Evolutionary conservation across 202 grass and related monocot genomes (phyloP).

Genomic region (Carex arenaria): DNA sequence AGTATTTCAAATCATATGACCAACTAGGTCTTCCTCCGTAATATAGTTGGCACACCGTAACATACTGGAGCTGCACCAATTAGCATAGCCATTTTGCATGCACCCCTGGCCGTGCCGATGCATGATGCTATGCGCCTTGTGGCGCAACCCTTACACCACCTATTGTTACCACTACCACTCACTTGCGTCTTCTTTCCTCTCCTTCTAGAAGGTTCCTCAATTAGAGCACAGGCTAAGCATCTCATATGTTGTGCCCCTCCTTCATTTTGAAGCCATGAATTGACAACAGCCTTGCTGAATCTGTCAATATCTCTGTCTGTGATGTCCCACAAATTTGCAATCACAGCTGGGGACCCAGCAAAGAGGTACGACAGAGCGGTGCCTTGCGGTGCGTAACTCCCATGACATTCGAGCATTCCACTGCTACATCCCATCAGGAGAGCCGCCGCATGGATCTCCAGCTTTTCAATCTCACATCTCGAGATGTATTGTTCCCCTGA

Average conservation of each 20-base stretch:
- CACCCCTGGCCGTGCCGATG: slow-evolving; percentile 62
- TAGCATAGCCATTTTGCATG: slow-evolving; percentile 55
- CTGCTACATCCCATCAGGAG: slow-evolving; percentile 98
- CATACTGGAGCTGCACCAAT: slow-evolving; percentile 88
- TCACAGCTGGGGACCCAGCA: slow-evolving; percentile 58
- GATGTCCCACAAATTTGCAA: slow-evolving; percentile 88
- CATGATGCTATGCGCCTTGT: slow-evolving; percentile 54
- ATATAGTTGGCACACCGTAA: slow-evolving; percentile 73
- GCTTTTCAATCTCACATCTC: slow-evolving; percentile 57
- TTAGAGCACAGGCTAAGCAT: slow-evolving; percentile 27
- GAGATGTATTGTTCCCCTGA: slow-evolving; percentile 78
- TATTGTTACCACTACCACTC: slow-evolving; percentile 14
- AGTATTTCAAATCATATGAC: no score
- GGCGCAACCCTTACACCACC: slow-evolving; percentile 21
- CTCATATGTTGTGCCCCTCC: slow-evolving; percentile 36
- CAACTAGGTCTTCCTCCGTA: slow-evolving; percentile 27
- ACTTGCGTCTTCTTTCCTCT: slow-evolving; percentile 14
- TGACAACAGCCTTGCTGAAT: slow-evolving; percentile 62
- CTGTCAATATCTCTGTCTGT: slow-evolving; percentile 73
- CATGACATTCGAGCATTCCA: slow-evolving; percentile 50
- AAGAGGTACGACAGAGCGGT: slow-evolving; percentile 70
- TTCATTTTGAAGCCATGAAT: slow-evolving; percentile 67
- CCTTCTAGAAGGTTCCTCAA: slow-evolving; percentile 34
- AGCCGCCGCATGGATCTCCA: slow-evolving; percentile 62
- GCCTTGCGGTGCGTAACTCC: slow-evolving; percentile 67